These are phyloP conservation scores for Linnemannia exigua DNA, from an alignment of 192 early-diverging fungal genomes.

Conservation along the genomic window DNA sequence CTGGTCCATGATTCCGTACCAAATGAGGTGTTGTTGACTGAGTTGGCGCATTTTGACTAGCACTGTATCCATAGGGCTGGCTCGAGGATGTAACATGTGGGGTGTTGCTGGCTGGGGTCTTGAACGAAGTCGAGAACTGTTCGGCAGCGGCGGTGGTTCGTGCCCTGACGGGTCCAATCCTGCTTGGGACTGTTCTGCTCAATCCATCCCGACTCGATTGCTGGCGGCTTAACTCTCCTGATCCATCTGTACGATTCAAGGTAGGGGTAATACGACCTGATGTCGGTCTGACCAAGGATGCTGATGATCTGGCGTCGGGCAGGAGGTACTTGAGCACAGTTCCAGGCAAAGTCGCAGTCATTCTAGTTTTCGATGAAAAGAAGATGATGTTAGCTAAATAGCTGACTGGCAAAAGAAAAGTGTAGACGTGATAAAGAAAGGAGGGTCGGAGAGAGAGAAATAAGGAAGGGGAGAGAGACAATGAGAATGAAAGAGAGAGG, in stretches of 20 bases:
- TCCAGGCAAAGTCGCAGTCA: slow-evolving; percentile 40
- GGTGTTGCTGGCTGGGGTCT: background rate
- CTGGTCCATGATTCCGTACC: slow-evolving; percentile 33
- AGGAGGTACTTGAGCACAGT: slow-evolving; percentile 50
- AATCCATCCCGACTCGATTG: slow-evolving; percentile 35
- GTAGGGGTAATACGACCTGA: background rate
- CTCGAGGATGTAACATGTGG: background rate
- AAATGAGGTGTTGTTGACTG: background rate
- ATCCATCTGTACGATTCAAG: slow-evolving; percentile 8
- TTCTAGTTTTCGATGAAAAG: background rate
- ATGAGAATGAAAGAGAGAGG: background rate
- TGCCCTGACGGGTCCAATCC: slow-evolving; percentile 46
- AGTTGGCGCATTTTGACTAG: slow-evolving; percentile 5
- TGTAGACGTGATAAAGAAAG: background rate
- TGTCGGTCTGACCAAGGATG: background rate
- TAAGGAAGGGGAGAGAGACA: slow-evolving; percentile 8
- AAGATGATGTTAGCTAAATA: background rate
- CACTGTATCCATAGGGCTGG: slow-evolving; percentile 30
- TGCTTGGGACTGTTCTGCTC: slow-evolving; percentile 32
- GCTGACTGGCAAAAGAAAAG: background rate
- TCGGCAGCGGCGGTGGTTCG: slow-evolving; percentile 31
- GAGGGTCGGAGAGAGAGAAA: background rate
- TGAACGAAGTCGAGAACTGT: slow-evolving; percentile 26
- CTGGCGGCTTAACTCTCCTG: slow-evolving; percentile 29
- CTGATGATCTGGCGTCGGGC: slow-evolving; percentile 35